These are phyloP conservation scores for Periconia sp. DNA, from an alignment of 2,329 filamentous ascomycete genomes.

Conservation along the genomic window DNA sequence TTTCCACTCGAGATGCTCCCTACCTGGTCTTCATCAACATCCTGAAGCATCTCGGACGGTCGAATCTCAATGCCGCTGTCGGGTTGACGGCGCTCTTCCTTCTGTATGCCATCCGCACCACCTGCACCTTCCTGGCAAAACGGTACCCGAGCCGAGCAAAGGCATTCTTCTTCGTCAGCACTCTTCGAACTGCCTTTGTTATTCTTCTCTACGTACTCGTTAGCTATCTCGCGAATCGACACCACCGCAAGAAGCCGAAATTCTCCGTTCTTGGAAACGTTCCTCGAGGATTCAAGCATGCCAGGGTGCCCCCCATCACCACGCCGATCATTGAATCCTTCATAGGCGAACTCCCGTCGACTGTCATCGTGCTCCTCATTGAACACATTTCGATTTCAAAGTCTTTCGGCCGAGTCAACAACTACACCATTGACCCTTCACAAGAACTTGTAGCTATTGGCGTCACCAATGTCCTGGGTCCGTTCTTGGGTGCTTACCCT, in stretches of 20 bases:
- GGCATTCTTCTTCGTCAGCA: constrained; percentile 82
- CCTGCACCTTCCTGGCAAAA: constrained; percentile 66
- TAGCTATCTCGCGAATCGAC: constrained; percentile 77
- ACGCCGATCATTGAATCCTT: constrained; percentile 68
- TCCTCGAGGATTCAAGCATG: constrained; percentile 82
- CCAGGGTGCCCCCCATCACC: constrained; percentile 71
- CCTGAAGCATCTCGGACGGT: constrained; percentile 67
- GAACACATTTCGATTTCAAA: constrained; percentile 98
- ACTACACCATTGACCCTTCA: constrained; percentile 92
- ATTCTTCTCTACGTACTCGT: constrained; percentile 89
- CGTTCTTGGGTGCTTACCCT: constrained; percentile 88
- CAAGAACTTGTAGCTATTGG: constrained; percentile 96
- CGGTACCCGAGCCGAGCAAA: constrained; percentile 70
- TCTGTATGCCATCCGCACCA: constrained; percentile 69
- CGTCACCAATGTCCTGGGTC: constrained; percentile 81
- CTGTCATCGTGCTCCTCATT: constrained; percentile 91
- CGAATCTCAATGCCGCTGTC: constrained; percentile 75
- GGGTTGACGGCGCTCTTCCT: constrained; percentile 77
- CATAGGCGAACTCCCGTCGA: constrained; percentile 73
- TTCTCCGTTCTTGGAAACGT: constrained; percentile 77
- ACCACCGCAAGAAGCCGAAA: constrained; percentile 57
- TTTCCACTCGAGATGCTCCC: constrained; percentile 74
- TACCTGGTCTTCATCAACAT: constrained; percentile 86
- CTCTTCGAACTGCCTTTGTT: constrained; percentile 83
- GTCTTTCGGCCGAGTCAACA: constrained; percentile 93